Evolutionary conservation across 257 asterid genomes (phyloP).

Genomic region (Striga asiatica): DNA sequence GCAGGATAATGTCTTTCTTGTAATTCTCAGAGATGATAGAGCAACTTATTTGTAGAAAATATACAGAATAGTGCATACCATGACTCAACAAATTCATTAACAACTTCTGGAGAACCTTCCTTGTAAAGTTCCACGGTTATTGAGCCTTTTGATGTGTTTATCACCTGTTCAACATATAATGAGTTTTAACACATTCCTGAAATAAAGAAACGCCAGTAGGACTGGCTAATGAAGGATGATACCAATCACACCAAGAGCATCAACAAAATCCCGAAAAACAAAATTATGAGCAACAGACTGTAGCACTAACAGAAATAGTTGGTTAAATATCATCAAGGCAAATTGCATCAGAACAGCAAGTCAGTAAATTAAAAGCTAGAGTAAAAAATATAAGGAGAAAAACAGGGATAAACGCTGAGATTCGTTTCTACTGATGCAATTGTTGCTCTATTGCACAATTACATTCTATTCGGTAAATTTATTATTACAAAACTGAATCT

Average conservation of each 20-base stretch:
- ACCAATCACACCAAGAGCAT: neutral
- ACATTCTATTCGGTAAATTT: constrained; percentile 7
- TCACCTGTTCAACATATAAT: constrained; percentile 34
- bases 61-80: constrained; percentile 37
- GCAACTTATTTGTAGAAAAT: neutral
- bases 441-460: neutral
- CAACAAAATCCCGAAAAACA: constrained; percentile 3
- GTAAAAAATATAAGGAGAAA: neutral
- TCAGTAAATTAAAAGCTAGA: neutral
- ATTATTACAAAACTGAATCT: neutral
- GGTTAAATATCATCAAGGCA: neutral
- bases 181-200: constrained; percentile 4
- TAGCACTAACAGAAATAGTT: neutral
- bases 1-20: constrained; percentile 10
- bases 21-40: neutral
- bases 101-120: constrained; percentile 83
- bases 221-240: constrained; percentile 4
- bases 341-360: constrained; percentile 3
- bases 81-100: constrained; percentile 52
- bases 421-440: neutral
- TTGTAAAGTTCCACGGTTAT: constrained; percentile 78
- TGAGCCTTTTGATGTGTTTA: constrained; percentile 74
- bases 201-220: neutral
- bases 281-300: neutral
- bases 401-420: neutral